Conservation (phyloP, 768 basidiomycete genomes). For the Collybia nuda region DNA sequence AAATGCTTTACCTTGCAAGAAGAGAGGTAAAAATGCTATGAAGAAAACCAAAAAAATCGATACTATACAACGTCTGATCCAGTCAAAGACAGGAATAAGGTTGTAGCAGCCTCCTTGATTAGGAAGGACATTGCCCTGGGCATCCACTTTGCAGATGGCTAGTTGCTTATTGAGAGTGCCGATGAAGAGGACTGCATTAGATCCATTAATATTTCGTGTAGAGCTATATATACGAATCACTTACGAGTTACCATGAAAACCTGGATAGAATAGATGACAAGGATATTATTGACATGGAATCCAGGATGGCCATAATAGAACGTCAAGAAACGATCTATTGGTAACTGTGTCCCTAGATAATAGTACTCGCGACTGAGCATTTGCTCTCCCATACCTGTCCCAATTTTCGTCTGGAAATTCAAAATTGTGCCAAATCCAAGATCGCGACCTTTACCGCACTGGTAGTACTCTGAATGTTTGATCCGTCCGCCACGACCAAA, state of each 20-base stretch:
- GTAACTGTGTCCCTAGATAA: constrained; percentile 96
- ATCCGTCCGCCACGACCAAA: constrained; percentile 97
- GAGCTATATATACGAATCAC: constrained; percentile 28
- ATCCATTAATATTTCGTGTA: constrained; percentile 7
- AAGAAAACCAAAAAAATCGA: constrained; percentile 99
- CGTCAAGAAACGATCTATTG: constrained; percentile 97
- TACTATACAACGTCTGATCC: constrained; percentile 95
- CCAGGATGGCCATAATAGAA: constrained; percentile 99
- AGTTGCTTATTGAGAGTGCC: constrained; percentile 96
- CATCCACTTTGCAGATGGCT: constrained; percentile 84
- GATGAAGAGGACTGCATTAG: constrained; percentile 75
- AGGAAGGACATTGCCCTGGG: constrained; percentile 71
- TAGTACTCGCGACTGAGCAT: constrained; percentile 99
- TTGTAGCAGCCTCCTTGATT: constrained; percentile 96
- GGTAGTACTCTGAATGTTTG: constrained; percentile 99
- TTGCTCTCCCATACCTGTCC: constrained; percentile 99
- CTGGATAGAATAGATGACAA: constrained; percentile 98
- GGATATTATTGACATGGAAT: constrained; percentile 99
- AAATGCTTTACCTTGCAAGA: constrained; percentile 80
- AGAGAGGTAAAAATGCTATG: constrained; percentile 94
- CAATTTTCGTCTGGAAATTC: constrained; percentile 99
- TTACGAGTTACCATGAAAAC: constrained; percentile 93
- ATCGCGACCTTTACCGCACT: constrained; percentile 99
- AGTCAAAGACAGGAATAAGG: constrained; percentile 93
- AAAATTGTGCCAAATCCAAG: constrained; percentile 98